Percentiles rank a stretch among this genome's conserved stretches.
These are phyloP conservation scores for Lavandula angustifolia DNA, from an alignment of 257 asterid genomes.

Conservation along the genomic window DNA sequence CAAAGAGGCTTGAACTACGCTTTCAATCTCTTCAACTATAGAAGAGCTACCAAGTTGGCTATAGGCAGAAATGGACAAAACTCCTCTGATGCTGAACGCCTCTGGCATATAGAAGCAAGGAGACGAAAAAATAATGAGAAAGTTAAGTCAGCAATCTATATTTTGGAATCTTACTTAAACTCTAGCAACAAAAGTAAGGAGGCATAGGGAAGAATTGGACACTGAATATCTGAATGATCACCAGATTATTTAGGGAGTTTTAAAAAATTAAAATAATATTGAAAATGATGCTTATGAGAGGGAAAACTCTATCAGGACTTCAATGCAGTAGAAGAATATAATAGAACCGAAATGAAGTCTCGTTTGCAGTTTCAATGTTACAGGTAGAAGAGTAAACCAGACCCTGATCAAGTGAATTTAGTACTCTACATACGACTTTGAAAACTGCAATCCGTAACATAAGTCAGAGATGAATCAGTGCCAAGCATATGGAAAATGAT, in stretches of 20 bases:
- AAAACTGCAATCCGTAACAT: conserved; percentile 59
- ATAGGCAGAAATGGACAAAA: conserved; percentile 56
- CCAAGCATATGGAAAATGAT: conserved; percentile 18
- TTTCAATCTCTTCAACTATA: conserved; percentile 58
- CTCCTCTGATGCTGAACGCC: conserved; percentile 89
- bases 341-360: conserved; percentile 73
- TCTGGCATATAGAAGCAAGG: conserved; percentile 44
- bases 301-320: not conserved
- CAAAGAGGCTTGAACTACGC: conserved; percentile 59
- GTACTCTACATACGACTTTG: conserved; percentile 64
- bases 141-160: not conserved
- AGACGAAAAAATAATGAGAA: not conserved
- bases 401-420: conserved; percentile 88
- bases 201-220: no score
- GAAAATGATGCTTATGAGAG: not conserved
- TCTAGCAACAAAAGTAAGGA: not conserved
- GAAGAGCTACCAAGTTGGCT: conserved; percentile 41
- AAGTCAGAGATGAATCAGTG: conserved; percentile 29
- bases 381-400: conserved; percentile 81
- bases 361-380: conserved; percentile 69
- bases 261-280: not conserved
- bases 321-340: conserved; percentile 58
- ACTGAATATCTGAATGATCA: no score
- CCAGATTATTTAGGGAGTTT: conserved; percentile 4
- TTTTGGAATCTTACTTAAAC: conserved; percentile 4